Evolutionary conservation across 208 protist species (phyloP).

Genomic region (Crithidia bombi): DNA sequence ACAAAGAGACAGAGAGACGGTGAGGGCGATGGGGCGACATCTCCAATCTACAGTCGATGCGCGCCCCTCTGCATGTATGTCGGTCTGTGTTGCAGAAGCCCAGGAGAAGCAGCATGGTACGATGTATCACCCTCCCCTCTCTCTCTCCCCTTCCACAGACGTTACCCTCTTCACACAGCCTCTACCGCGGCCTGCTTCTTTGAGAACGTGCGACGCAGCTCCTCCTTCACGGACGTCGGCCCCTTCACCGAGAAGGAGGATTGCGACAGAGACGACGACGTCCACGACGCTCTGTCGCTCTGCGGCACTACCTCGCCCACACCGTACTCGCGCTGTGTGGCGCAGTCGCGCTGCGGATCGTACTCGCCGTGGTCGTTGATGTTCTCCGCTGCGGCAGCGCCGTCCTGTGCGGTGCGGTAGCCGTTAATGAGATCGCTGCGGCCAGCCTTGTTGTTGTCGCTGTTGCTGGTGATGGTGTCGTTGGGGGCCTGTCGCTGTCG

Average conservation of each 20-base stretch:
- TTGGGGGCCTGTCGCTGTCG: not conserved
- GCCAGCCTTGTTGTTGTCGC: not conserved
- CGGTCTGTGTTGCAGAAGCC: no score
- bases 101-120: no score
- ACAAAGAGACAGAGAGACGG: not conserved
- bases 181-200: conserved; percentile 14
- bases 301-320: conserved; percentile 5
- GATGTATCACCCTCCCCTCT: not conserved
- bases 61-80: no score
- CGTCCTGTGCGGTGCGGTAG: not conserved
- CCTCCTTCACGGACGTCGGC: not conserved
- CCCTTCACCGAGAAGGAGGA: conserved; percentile 22
- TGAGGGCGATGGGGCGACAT: no score
- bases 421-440: not conserved
- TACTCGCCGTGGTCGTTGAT: conserved; percentile 25
- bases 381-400: not conserved
- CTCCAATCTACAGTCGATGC: no score
- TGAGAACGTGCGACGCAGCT: not conserved
- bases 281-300: conserved; percentile 17
- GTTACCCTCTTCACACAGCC: conserved; percentile 4
- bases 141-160: not conserved
- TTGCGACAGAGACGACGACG: conserved; percentile 18
- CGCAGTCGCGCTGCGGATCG: conserved; percentile 23
- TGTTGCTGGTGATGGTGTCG: not conserved
- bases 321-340: conserved; percentile 16